Evolutionary conservation across 2,329 filamentous ascomycete species (phyloP).

Genomic region (Phoma sp.): DNA sequence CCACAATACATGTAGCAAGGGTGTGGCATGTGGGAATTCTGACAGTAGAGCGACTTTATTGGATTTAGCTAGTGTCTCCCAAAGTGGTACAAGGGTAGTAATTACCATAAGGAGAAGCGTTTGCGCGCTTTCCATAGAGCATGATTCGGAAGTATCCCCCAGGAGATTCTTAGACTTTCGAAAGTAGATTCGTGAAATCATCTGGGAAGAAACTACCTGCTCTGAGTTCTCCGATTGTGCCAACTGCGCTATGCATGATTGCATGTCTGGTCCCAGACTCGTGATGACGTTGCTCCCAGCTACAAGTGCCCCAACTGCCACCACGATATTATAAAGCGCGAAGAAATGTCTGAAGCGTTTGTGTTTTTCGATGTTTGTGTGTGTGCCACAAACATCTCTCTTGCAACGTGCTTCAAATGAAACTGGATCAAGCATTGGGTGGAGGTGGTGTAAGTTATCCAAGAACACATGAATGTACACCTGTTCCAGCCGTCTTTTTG

Average conservation of each 20-base stretch:
- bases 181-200: background rate
- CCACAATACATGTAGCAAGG: constrained; percentile 1
- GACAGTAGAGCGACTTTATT: background rate
- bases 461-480: background rate
- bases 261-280: background rate
- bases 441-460: background rate
- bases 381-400: background rate
- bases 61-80: background rate
- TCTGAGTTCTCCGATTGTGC: background rate
- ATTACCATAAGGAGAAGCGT: background rate
- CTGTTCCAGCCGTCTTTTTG: background rate
- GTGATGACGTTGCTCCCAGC: background rate
- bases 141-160: background rate
- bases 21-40: background rate
- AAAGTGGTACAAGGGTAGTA: background rate
- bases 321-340: background rate
- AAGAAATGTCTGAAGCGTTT: background rate
- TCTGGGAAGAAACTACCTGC: background rate
- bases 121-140: background rate
- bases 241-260: background rate
- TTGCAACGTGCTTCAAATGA: background rate
- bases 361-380: background rate
- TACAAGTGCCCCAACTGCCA: background rate
- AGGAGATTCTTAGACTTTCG: background rate
- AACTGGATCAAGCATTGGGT: background rate